Evolutionary conservation across 306 rosid genomes (phyloP).

Genomic region (Acacia acuminata): DNA sequence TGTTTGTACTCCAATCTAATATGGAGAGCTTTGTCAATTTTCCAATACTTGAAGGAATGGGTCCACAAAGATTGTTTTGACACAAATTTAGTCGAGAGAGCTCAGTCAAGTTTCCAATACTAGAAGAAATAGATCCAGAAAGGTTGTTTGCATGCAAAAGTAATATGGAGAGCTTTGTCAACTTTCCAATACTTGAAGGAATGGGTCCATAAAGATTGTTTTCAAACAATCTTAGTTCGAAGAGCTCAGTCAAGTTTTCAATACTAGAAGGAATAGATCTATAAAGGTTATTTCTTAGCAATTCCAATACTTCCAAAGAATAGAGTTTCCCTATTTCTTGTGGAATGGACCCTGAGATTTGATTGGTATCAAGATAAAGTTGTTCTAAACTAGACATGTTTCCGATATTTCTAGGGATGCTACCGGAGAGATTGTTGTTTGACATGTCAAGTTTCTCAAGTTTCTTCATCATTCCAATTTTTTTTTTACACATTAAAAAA

Average conservation of each 20-base stretch:
- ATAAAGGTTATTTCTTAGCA: not conserved
- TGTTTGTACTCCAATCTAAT: not conserved
- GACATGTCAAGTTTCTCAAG: not conserved
- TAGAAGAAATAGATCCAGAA: not conserved
- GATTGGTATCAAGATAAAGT: not conserved
- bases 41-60: not conserved
- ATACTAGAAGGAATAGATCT: too few relatives aligned
- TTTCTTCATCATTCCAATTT: not conserved
- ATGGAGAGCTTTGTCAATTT: not conserved
- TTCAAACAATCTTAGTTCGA: too few relatives aligned
- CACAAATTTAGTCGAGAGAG: too few relatives aligned
- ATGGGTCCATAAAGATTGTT: too few relatives aligned
- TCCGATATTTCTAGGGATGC: not conserved
- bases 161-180: not conserved
- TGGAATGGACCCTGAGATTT: not conserved
- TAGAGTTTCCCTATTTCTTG: not conserved
- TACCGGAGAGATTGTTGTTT: not conserved
- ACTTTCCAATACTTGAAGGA: too few relatives aligned
- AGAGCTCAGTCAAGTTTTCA: too few relatives aligned
- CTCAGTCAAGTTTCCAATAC: not conserved
- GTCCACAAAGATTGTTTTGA: not conserved
- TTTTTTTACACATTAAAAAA: too few relatives aligned
- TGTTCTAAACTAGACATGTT: not conserved
- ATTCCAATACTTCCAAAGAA: not conserved
- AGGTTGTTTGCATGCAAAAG: rapidly evolving